Percentiles rank a stretch among this genome's conserved stretches.
These are phyloP conservation scores for Kuraishia piskuri DNA, from an alignment of 805 yeast species.

Conservation along the genomic window DNA sequence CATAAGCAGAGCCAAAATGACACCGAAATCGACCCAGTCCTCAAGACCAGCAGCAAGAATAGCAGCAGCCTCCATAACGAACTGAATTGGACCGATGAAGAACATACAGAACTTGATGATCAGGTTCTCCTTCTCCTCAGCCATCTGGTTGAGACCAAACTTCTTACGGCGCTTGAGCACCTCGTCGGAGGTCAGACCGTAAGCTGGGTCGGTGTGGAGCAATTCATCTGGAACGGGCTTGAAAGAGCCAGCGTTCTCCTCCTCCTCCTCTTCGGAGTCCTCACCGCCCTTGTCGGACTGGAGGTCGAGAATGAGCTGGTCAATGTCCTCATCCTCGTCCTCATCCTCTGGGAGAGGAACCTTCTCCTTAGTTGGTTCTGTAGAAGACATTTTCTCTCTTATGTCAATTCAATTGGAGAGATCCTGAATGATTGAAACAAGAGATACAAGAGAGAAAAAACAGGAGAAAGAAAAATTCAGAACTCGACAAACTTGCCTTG, in stretches of 20 bases:
- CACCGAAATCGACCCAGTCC: slow-evolving; percentile 99
- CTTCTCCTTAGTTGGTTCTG: slow-evolving; percentile 18
- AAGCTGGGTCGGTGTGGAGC: slow-evolving; percentile 70
- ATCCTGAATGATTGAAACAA: too few relatives aligned
- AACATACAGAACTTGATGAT: slow-evolving; percentile 74
- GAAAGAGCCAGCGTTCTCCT: slow-evolving; percentile 47
- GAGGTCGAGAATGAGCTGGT: slow-evolving; percentile 67
- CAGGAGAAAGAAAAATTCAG: background rate
- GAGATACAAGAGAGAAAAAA: too few relatives aligned
- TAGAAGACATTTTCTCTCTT: slow-evolving; percentile 9
- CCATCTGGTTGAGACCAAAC: slow-evolving; percentile 86
- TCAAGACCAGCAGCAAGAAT: slow-evolving; percentile 91
- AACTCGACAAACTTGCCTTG: background rate
- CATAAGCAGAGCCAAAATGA: slow-evolving; percentile 77
- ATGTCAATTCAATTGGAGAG: background rate
- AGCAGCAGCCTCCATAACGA: slow-evolving; percentile 97
- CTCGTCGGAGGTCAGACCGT: slow-evolving; percentile 74
- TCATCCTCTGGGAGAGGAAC: slow-evolving; percentile 29
- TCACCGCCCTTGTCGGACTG: slow-evolving; percentile 55
- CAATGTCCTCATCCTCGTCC: slow-evolving; percentile 64
- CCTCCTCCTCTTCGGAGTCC: slow-evolving; percentile 44
- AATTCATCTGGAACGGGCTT: slow-evolving; percentile 82
- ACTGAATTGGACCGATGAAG: slow-evolving; percentile 93
- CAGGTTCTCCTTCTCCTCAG: slow-evolving; percentile 78
- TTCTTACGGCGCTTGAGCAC: slow-evolving; percentile 80